A percentile compares a stretch with the other conserved stretches of the same genome.
Conservation (phyloP, 805 yeast genomes). For the Suhomyces canberraensis region DNA sequence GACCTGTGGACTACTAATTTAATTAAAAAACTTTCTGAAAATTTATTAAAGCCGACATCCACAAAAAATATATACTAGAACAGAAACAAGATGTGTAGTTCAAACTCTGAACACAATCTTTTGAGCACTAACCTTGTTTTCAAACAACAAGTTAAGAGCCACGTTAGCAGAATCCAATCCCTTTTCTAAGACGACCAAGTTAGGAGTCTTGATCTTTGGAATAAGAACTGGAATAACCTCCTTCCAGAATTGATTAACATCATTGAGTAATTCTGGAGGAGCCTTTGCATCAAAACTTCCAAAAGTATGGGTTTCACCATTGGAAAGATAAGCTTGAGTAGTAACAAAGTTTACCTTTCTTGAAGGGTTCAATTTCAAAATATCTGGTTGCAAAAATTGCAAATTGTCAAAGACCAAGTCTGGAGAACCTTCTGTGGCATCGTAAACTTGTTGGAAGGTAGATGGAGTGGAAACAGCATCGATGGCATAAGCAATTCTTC, state of each 20-base stretch:
- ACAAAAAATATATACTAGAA: no score
- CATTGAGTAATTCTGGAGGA: conserved; percentile 6
- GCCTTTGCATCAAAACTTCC: background rate
- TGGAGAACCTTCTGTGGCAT: conserved; percentile 25
- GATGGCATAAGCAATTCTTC: conserved; percentile 22
- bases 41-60: no score
- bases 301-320: conserved; percentile 4
- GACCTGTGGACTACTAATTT: no score
- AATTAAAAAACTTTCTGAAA: no score
- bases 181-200: conserved; percentile 5
- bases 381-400: conserved; percentile 1
- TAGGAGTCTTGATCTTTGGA: conserved; percentile 6
- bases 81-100: no score
- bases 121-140: conserved; percentile 40
- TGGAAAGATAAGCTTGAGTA: conserved; percentile 7
- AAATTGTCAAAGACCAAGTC: conserved; percentile 10
- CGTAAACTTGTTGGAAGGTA: conserved; percentile 25
- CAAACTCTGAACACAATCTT: conserved; percentile 38
- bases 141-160: conserved; percentile 32
- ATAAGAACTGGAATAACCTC: conserved; percentile 6
- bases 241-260: conserved; percentile 8
- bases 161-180: conserved; percentile 21
- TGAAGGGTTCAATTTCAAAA: conserved; percentile 2
- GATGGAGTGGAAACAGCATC: conserved; percentile 21
- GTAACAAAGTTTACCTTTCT: conserved; percentile 5